Evolutionary conservation across 2,329 filamentous ascomycete genomes (phyloP).

Genomic region (Exserohilum rostratum): DNA sequence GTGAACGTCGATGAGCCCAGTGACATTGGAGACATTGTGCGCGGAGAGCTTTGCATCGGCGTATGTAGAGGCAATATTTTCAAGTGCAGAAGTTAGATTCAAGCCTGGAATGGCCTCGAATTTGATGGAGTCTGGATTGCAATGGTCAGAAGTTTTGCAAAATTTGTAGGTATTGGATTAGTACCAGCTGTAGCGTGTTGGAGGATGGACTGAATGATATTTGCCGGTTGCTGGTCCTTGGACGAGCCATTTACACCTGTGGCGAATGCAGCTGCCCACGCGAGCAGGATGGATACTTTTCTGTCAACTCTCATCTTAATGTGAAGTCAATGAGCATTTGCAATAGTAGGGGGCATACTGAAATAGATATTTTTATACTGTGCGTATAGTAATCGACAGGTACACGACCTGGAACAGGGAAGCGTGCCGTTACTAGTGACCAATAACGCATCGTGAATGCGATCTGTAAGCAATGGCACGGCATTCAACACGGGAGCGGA

Average conservation of each 20-base stretch:
- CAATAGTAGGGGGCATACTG: background rate
- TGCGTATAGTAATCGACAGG: background rate
- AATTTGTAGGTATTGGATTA: background rate
- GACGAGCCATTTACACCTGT: background rate
- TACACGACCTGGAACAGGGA: background rate
- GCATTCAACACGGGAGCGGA: background rate
- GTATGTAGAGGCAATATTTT: conserved; percentile 1
- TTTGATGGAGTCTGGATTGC: background rate
- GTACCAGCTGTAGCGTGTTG: background rate
- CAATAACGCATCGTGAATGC: background rate
- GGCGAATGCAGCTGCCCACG: background rate
- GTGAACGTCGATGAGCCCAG: conserved; percentile 3
- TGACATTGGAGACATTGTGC: background rate
- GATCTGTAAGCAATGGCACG: conserved; percentile 4
- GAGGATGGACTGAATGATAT: background rate
- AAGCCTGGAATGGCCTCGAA: background rate
- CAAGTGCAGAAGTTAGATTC: background rate
- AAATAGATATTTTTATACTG: background rate
- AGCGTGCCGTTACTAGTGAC: too few species aligned
- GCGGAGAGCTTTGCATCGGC: background rate
- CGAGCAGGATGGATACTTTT: background rate
- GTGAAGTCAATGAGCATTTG: background rate
- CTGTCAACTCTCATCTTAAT: background rate
- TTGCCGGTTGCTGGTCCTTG: background rate
- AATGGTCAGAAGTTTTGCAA: background rate